These are phyloP conservation scores for Thermochaetoides thermophila DNA, from an alignment of 495 filamentous ascomycete genomes.

Conservation along the genomic window DNA sequence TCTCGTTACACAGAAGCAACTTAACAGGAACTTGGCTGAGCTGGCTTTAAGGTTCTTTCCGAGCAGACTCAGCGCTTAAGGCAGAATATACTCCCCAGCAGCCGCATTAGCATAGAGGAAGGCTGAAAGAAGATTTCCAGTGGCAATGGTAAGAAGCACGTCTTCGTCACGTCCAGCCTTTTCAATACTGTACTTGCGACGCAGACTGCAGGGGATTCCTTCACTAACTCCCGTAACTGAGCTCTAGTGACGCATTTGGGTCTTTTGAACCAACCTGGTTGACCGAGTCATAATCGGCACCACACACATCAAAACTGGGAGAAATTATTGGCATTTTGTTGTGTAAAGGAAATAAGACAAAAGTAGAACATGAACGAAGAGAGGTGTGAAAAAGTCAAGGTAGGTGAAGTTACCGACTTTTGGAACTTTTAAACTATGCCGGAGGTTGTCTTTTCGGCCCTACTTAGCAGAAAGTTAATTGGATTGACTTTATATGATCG, in stretches of 20 bases:
- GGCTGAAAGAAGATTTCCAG: constrained; percentile 31
- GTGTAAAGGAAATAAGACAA: too few species aligned
- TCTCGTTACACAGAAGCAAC: constrained; percentile 37
- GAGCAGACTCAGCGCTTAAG: constrained; percentile 26
- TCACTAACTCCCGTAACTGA: constrained; percentile 27
- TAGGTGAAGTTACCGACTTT: constrained; percentile 3
- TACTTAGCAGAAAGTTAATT: too few species aligned
- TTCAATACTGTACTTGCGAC: constrained; percentile 34
- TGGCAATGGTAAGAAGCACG: constrained; percentile 34
- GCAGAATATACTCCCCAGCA: constrained; percentile 38
- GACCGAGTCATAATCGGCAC: constrained; percentile 10
- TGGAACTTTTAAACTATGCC: constrained; percentile 89
- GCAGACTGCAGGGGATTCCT: constrained; percentile 31
- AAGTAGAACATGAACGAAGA: constrained; percentile 5
- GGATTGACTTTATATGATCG: too few species aligned
- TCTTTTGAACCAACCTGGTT: constrained; percentile 31
- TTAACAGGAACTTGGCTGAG: constrained; percentile 30
- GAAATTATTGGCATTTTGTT: too few species aligned
- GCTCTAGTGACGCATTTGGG: constrained; percentile 33
- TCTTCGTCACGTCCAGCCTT: constrained; percentile 31
- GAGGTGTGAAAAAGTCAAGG: constrained; percentile 5
- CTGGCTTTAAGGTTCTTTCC: constrained; percentile 29
- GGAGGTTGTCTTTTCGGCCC: constrained; percentile 81
- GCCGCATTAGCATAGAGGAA: constrained; percentile 35
- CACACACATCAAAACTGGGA: constrained; percentile 4